These are phyloP conservation scores for Coniochaeta hoffmannii DNA, from an alignment of 2,329 filamentous ascomycete species.

Conservation along the genomic window DNA sequence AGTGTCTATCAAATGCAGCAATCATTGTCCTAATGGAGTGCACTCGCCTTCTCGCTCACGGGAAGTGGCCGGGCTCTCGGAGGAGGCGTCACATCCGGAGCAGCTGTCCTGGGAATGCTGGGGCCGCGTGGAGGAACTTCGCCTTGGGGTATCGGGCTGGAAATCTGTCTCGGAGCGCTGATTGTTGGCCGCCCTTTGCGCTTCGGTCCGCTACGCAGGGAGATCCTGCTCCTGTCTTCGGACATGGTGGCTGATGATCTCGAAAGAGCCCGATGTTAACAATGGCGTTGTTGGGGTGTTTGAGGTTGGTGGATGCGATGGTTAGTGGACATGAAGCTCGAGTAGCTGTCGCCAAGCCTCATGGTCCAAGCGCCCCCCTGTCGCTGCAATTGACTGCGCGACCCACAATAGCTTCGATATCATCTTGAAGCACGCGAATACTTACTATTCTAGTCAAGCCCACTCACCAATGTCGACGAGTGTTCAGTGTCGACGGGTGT, in stretches of 20 bases:
- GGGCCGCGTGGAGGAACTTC: slow-evolving; percentile 25
- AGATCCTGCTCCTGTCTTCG: slow-evolving; percentile 54
- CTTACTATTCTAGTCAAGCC: no score
- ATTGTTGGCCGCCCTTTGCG: slow-evolving; percentile 54
- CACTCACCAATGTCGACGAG: no score
- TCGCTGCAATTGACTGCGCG: neutral
- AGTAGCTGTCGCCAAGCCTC: neutral
- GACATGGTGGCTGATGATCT: slow-evolving; percentile 38
- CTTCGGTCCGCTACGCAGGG: slow-evolving; percentile 53
- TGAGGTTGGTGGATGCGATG: neutral
- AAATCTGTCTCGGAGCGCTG: slow-evolving; percentile 57
- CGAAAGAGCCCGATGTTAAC: neutral
- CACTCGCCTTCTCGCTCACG: slow-evolving; percentile 46
- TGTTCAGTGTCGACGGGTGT: no score
- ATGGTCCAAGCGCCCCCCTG: neutral
- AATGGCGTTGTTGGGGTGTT: neutral
- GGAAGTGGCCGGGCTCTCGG: slow-evolving; percentile 41
- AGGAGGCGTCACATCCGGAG: slow-evolving; percentile 14
- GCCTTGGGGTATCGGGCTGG: slow-evolving; percentile 49
- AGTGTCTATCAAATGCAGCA: slow-evolving; percentile 9
- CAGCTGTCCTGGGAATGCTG: slow-evolving; percentile 6
- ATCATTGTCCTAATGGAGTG: neutral
- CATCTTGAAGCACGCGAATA: neutral
- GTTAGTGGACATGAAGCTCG: neutral
- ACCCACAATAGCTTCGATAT: neutral